Percentiles rank a stretch among this genome's conserved stretches.
phyloP scores from a whole-genome alignment of 257 asterid species.

The Linderniella brevidens region DNA sequence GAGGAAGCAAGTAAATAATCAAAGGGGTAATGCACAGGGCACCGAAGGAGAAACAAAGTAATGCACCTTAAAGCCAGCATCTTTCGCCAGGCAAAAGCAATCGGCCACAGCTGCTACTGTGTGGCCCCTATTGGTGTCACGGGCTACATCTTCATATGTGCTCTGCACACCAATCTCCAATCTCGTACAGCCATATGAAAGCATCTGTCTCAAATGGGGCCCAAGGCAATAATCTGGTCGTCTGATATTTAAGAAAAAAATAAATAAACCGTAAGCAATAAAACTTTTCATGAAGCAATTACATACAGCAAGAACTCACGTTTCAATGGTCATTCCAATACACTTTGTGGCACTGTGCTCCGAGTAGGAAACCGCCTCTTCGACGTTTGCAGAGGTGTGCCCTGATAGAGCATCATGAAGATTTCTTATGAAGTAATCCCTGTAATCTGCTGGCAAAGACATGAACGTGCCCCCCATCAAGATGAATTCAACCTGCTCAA shows the following conservation, averaged over 20 bases:
- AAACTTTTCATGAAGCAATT: neutral
- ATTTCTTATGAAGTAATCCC: conserved; percentile 79
- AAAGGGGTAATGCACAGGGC: neutral
- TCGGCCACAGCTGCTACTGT: conserved; percentile 99
- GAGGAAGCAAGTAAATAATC: no score
- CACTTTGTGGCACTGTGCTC: conserved; percentile 91
- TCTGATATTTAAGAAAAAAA: conserved; percentile 24
- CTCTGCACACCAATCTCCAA: conserved; percentile 98
- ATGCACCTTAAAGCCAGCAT: conserved; percentile 92
- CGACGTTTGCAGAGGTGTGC: conserved; percentile 88
- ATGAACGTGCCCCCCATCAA: conserved; percentile 99
- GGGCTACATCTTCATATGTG: conserved; percentile 98
- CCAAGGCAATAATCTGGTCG: conserved; percentile 99
- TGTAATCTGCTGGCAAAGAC: conserved; percentile 94
- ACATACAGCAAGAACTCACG: conserved; percentile 27
- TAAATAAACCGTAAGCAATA: neutral
- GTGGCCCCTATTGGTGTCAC: conserved; percentile 97
- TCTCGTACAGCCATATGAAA: conserved; percentile 84
- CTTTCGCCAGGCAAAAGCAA: conserved; percentile 97
- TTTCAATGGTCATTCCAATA: conserved; percentile 98
- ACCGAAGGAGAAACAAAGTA: conserved; percentile 5
- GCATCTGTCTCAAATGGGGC: conserved; percentile 98
- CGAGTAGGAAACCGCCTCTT: conserved; percentile 92
- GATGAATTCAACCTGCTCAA: conserved; percentile 84
- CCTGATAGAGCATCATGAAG: conserved; percentile 98